phyloP scores from a whole-genome alignment of 2,329 filamentous ascomycete genomes.

The Fusarium bactridioides region DNA sequence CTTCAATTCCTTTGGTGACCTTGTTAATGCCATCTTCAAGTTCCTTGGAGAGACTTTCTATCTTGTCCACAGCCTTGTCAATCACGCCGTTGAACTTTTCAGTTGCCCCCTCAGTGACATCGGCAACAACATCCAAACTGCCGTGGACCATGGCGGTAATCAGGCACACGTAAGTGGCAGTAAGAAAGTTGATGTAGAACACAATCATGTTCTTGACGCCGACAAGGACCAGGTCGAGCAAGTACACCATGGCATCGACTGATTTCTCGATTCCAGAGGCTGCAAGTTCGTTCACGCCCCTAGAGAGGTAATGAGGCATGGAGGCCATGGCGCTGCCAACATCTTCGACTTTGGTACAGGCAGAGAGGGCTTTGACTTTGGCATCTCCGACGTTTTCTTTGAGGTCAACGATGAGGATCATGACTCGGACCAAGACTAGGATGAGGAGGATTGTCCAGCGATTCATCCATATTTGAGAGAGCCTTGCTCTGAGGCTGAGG shows the following conservation, averaged over 20 bases:
- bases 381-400: conserved; percentile 79
- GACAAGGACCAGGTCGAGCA: conserved; percentile 80
- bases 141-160: conserved; percentile 84
- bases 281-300: conserved; percentile 86
- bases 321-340: conserved; percentile 96
- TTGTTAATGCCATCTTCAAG: conserved; percentile 58
- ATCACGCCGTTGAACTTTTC: conserved; percentile 59
- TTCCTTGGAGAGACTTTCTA: conserved; percentile 65
- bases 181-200: conserved; percentile 92
- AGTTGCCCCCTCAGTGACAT: conserved; percentile 62
- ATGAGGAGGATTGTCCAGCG: conserved; percentile 92
- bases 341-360: conserved; percentile 91
- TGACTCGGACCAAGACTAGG: conserved; percentile 81
- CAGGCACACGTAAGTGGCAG: conserved; percentile 88
- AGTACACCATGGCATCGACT: conserved; percentile 79
- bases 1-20: conserved; percentile 54
- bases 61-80: conserved; percentile 62
- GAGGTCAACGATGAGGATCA: conserved; percentile 78
- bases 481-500: conserved; percentile 84
- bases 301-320: conserved; percentile 94
- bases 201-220: conserved; percentile 87
- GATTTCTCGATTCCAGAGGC: conserved; percentile 82
- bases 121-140: conserved; percentile 72
- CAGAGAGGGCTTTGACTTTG: conserved; percentile 81
- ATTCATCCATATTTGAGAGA: conserved; percentile 98